Percentiles rank a stretch among this genome's conserved stretches.
Conservation (phyloP, 108 stramenopile genomes). For the Pseudonitzschia pungens region DNA sequence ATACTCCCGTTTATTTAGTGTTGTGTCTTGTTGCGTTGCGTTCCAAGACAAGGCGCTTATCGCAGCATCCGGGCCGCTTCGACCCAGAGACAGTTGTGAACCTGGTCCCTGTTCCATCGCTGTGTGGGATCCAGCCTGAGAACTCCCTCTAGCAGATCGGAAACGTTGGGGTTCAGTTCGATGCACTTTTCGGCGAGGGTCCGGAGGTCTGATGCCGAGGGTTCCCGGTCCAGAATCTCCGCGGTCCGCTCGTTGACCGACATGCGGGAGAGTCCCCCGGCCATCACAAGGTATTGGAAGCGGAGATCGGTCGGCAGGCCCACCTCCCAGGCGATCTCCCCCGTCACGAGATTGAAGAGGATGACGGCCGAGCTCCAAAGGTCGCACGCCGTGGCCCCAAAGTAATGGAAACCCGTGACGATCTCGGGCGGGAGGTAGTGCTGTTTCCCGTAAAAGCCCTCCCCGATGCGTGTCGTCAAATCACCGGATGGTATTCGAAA, state of each 20-base stretch:
- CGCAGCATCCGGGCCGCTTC: background rate
- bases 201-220: slow-evolving; percentile 16
- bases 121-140: slow-evolving; percentile 33
- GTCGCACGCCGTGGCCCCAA: slow-evolving; percentile 75
- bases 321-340: slow-evolving; percentile 38
- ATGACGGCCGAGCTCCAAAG: slow-evolving; percentile 85
- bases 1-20: too few species aligned
- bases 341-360: slow-evolving; percentile 79
- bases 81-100: slow-evolving; percentile 14
- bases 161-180: slow-evolving; percentile 27
- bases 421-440: slow-evolving; percentile 79
- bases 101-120: slow-evolving; percentile 41
- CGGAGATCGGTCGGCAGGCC: slow-evolving; percentile 19
- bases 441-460: slow-evolving; percentile 58
- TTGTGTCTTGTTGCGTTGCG: too few species aligned
- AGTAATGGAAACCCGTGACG: slow-evolving; percentile 31
- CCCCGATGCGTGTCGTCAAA: slow-evolving; percentile 8
- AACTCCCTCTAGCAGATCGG: slow-evolving; percentile 30
- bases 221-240: slow-evolving; percentile 36
- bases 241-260: slow-evolving; percentile 41
- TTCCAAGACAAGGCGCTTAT: too few species aligned
- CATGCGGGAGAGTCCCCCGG: slow-evolving; percentile 26
- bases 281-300: slow-evolving; percentile 48
- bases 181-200: slow-evolving; percentile 24
- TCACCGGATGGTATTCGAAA: slow-evolving; percentile 50